phyloP scores from a whole-genome alignment of 768 basidiomycete genomes.

The Termitomyces sp. region DNA sequence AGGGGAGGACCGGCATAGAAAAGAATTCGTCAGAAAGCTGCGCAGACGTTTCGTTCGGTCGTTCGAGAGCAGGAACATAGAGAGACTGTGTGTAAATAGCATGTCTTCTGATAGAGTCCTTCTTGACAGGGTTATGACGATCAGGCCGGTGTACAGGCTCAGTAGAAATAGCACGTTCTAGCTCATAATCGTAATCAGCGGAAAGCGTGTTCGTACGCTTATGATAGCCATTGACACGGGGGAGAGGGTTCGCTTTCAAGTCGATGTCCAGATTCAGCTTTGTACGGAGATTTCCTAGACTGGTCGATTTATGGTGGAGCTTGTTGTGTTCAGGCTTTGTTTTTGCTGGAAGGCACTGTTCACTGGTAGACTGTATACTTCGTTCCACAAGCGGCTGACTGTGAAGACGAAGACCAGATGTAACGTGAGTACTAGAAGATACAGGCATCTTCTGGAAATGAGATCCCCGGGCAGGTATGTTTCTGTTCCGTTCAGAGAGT shows the following conservation, averaged over 20 bases:
- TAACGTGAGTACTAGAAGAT: neutral
- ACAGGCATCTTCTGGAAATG: neutral
- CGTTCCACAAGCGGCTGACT: neutral
- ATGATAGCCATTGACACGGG: conserved; percentile 16
- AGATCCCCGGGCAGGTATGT: neutral
- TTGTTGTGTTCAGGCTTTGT: neutral
- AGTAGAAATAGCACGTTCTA: neutral
- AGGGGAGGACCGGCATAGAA: neutral
- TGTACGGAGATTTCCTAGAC: conserved; percentile 10
- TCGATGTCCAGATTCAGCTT: conserved; percentile 7
- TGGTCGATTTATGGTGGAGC: conserved; percentile 12
- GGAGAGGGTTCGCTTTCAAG: conserved; percentile 6
- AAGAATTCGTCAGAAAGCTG: neutral
- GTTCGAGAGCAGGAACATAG: conserved; percentile 21
- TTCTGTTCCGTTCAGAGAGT: conserved; percentile 7
- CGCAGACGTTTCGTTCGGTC: neutral
- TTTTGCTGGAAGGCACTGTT: neutral
- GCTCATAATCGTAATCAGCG: conserved; percentile 8
- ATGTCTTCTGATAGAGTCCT: conserved; percentile 25
- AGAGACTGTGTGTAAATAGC: conserved; percentile 32
- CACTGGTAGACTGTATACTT: conserved; percentile 2
- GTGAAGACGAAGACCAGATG: neutral
- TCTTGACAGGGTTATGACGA: neutral
- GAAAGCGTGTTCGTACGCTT: conserved; percentile 22
- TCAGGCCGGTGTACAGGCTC: conserved; percentile 13